phyloP scores from a whole-genome alignment of 371 early-diverging fungal species.

The Mortierella sp. region DNA sequence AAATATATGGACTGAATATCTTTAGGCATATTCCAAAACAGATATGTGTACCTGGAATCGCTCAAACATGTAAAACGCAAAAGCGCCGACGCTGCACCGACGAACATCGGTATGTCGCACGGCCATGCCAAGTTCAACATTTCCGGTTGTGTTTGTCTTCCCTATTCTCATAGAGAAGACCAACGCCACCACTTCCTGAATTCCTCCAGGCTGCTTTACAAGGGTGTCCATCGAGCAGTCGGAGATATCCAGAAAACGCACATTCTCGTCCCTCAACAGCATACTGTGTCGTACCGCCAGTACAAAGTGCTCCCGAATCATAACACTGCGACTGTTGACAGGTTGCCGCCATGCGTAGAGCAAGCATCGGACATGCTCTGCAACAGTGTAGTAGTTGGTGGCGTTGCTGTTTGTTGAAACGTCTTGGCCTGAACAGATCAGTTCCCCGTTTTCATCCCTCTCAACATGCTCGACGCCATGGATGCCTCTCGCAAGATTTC shows the following conservation, averaged over 20 bases:
- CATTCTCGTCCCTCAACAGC: background rate
- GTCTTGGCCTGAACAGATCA: background rate
- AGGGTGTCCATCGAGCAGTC: background rate
- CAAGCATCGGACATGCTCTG: background rate
- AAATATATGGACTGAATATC: background rate
- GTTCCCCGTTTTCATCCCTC: background rate
- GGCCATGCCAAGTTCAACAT: background rate
- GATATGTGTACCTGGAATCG: conserved; percentile 5
- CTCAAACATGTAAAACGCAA: conserved; percentile 17
- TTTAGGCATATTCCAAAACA: background rate
- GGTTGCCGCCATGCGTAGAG: background rate
- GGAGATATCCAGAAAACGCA: background rate
- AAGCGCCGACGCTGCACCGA: conserved; percentile 15
- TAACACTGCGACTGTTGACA: background rate
- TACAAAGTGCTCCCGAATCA: conserved; percentile 1
- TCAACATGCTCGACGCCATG: background rate
- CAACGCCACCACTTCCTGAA: background rate
- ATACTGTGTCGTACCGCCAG: background rate
- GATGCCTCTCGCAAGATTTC: background rate
- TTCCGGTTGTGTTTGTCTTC: background rate
- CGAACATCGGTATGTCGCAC: conserved; percentile 22
- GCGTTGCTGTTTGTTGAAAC: background rate
- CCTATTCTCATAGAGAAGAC: background rate
- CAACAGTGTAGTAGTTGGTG: background rate
- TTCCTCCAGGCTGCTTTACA: background rate